Conservation (phyloP, 139 green algal genomes). For the Gonium pectorale region DNA sequence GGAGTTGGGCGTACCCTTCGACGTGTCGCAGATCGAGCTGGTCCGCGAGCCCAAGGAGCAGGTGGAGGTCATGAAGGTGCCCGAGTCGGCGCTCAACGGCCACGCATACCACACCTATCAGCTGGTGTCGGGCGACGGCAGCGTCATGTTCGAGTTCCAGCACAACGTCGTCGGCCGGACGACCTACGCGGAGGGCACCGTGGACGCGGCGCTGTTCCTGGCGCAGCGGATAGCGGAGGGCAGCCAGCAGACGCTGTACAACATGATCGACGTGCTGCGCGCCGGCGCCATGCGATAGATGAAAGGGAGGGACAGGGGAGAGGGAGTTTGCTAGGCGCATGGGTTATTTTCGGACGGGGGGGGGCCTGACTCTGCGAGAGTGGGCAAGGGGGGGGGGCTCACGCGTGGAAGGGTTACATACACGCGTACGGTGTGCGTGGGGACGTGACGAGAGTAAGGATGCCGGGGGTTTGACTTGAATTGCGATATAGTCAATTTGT, state of each 20-base stretch:
- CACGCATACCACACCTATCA: conserved; percentile 99
- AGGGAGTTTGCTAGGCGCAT: neutral
- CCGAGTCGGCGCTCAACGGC: conserved; percentile 66
- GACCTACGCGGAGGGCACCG: conserved; percentile 95
- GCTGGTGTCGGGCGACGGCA: conserved; percentile 85
- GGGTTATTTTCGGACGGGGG: too few species aligned
- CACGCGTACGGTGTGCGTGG: too few species aligned
- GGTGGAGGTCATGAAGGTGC: conserved; percentile 61
- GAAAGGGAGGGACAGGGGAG: neutral
- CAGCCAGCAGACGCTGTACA: conserved; percentile 88
- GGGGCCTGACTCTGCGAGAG: neutral
- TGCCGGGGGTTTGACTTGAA: too few species aligned
- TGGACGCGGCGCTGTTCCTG: conserved; percentile 96
- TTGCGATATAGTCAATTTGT: too few species aligned
- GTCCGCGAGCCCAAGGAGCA: conserved; percentile 80
- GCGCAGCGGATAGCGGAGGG: conserved; percentile 67
- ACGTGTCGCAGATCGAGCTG: conserved; percentile 80
- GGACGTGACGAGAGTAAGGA: too few species aligned
- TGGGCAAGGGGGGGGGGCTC: too few species aligned
- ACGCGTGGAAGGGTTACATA: too few species aligned
- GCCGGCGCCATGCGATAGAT: conserved; percentile 95
- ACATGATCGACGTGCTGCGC: conserved; percentile 98
- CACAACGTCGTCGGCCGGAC: conserved; percentile 94
- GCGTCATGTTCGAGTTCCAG: conserved; percentile 95
- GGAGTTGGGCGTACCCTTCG: conserved; percentile 85